Evolutionary conservation across 2,329 filamentous ascomycete species (phyloP).

Genomic region (Leptographium galeiforme): DNA sequence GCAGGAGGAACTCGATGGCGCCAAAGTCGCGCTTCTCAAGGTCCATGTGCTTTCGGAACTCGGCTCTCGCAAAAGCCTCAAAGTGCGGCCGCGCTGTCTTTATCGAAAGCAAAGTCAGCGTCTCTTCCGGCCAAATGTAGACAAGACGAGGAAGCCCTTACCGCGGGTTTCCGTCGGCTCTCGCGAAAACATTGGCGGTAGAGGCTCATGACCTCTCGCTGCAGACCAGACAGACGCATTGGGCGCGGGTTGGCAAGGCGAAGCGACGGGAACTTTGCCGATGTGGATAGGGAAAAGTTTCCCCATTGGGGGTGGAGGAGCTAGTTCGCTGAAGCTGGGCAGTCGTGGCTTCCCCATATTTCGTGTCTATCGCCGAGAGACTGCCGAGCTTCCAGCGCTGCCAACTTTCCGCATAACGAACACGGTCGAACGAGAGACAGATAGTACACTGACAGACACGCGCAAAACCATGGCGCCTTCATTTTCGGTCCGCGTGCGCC

Average conservation of each 20-base stretch:
- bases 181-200: constrained; percentile 80
- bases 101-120: too few species aligned
- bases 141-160: too few species aligned
- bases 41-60: constrained; percentile 59
- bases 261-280: not conserved
- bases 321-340: not conserved
- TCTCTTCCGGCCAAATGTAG: too few species aligned
- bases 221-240: constrained; percentile 68
- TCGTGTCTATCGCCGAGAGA: not conserved
- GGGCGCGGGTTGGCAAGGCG: not conserved
- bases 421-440: not conserved
- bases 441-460: not conserved
- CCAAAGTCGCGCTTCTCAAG: constrained; percentile 76
- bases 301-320: not conserved
- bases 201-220: constrained; percentile 72
- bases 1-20: constrained; percentile 71
- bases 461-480: constrained; percentile 7
- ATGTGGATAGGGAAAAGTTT: not conserved
- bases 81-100: constrained; percentile 41
- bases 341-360: too few species aligned
- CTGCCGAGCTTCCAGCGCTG: not conserved
- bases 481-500: constrained; percentile 12
- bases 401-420: not conserved
- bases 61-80: constrained; percentile 49
- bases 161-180: constrained; percentile 64